These are phyloP conservation scores for Pyrus hybrid DNA, from an alignment of 331 rosid genomes.

Conservation along the genomic window DNA sequence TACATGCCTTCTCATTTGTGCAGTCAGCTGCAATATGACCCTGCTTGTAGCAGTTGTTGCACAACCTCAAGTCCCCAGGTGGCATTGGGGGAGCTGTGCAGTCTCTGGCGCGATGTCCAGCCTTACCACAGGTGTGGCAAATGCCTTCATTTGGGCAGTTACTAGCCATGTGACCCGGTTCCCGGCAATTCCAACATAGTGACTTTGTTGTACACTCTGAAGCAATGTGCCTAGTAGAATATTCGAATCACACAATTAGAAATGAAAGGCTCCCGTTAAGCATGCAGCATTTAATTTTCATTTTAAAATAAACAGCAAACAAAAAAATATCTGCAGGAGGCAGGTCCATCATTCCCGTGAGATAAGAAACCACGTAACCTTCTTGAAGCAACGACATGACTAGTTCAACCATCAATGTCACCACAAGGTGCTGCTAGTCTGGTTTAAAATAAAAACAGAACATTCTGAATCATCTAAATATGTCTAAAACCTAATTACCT, in stretches of 20 bases:
- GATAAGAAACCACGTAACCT: neutral
- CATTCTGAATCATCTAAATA: neutral
- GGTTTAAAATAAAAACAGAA: neutral
- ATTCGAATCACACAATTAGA: neutral
- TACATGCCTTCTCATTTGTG: slow-evolving; percentile 95
- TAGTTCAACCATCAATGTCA: neutral
- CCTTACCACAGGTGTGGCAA: slow-evolving; percentile 96
- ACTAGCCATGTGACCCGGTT: slow-evolving; percentile 97
- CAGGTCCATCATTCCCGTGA: neutral
- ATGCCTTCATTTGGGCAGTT: slow-evolving; percentile 92
- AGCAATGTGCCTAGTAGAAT: slow-evolving; percentile 73
- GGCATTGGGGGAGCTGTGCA: slow-evolving; percentile 82
- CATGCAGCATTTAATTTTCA: neutral
- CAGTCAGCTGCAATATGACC: slow-evolving; percentile 97
- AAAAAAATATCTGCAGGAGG: neutral
- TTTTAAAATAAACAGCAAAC: neutral
- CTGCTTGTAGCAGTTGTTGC: slow-evolving; percentile 96
- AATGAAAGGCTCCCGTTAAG: neutral
- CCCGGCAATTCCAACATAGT: slow-evolving; percentile 95
- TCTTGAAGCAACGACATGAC: neutral
- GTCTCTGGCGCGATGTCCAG: slow-evolving; percentile 92
- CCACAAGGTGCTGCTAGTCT: neutral
- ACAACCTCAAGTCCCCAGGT: slow-evolving; percentile 87
- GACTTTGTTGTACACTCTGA: slow-evolving; percentile 93
- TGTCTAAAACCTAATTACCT: neutral